These are phyloP conservation scores for Salisapilia sapeloensis DNA, from an alignment of 352 stramenopile species.

Conservation along the genomic window DNA sequence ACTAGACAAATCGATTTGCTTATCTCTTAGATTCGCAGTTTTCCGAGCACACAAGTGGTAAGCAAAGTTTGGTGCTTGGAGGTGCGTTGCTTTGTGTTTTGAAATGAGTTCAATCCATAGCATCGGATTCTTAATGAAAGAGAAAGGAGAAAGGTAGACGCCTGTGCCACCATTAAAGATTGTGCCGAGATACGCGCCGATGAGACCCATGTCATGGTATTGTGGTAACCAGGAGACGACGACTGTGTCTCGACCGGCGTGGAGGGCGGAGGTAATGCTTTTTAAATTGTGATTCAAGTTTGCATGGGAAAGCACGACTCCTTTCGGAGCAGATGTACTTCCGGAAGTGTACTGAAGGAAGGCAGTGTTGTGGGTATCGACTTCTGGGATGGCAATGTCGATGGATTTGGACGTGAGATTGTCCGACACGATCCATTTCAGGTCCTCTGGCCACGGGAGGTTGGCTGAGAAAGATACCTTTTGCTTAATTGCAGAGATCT, in stretches of 20 bases:
- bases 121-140: constrained; percentile 93
- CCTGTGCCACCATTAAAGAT: constrained; percentile 82
- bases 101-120: constrained; percentile 89
- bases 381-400: constrained; percentile 13
- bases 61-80: constrained; percentile 98
- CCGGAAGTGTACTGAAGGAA: constrained; percentile 99
- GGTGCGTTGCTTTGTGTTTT: constrained; percentile 87
- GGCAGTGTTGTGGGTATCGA: constrained; percentile 46
- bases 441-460: constrained; percentile 71
- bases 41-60: constrained; percentile 94
- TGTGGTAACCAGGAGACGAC: constrained; percentile 97
- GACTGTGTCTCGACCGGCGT: constrained; percentile 80
- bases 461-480: constrained; percentile 51
- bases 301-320: constrained; percentile 93
- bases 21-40: constrained; percentile 32
- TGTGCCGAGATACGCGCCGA: constrained; percentile 83
- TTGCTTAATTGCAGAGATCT: constrained; percentile 75
- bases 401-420: constrained; percentile 30
- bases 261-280: constrained; percentile 88
- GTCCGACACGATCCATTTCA: constrained; percentile 81
- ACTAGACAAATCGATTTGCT: constrained; percentile 78
- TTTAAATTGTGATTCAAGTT: constrained; percentile 96
- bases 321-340: constrained; percentile 96
- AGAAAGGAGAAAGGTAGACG: constrained; percentile 96
- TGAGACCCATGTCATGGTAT: constrained; percentile 99